phyloP scores from a whole-genome alignment of 2,329 filamentous ascomycete genomes.

The Trichoderma sp. region DNA sequence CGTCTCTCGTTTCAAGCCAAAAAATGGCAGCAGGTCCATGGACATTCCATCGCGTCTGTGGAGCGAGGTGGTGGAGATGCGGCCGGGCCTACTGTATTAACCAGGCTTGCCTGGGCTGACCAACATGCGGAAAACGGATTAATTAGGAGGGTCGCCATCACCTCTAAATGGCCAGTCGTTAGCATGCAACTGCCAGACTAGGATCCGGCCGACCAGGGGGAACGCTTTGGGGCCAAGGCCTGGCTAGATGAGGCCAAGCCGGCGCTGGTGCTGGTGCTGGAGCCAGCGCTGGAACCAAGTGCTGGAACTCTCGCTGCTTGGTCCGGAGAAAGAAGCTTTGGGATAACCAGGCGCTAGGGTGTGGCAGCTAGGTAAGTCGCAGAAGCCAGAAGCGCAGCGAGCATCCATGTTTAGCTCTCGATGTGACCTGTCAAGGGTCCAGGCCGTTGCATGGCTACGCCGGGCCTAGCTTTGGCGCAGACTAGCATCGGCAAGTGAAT shows the following conservation, averaged over 20 bases:
- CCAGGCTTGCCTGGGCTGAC: slow-evolving; percentile 5
- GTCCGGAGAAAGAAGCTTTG: background rate
- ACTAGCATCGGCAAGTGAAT: slow-evolving; percentile 19
- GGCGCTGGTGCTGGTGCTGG: background rate
- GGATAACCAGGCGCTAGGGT: background rate
- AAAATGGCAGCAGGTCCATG: background rate
- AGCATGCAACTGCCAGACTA: slow-evolving; percentile 17
- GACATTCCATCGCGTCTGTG: slow-evolving; percentile 7
- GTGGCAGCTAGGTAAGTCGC: background rate
- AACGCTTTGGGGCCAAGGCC: background rate
- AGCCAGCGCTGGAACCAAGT: background rate
- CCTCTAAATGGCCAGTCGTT: slow-evolving; percentile 3
- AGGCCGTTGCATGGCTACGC: slow-evolving; percentile 4
- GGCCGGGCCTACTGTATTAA: slow-evolving; percentile 1
- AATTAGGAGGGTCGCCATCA: slow-evolving; percentile 10
- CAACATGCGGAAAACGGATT: background rate
- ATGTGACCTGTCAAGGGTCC: slow-evolving; percentile 15
- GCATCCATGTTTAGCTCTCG: background rate
- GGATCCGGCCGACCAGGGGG: background rate
- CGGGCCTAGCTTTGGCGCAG: slow-evolving; percentile 1
- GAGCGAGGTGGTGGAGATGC: slow-evolving; percentile 1
- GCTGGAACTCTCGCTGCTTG: background rate
- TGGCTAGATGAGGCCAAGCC: background rate
- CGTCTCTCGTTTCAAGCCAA: background rate
- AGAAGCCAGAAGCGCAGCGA: background rate